Evolutionary conservation across 1,284 basidiomycete species (phyloP), one percentile per base, ranked within the genome.

Genomic region (Austroboletus novae-zelandiae): DNA sequence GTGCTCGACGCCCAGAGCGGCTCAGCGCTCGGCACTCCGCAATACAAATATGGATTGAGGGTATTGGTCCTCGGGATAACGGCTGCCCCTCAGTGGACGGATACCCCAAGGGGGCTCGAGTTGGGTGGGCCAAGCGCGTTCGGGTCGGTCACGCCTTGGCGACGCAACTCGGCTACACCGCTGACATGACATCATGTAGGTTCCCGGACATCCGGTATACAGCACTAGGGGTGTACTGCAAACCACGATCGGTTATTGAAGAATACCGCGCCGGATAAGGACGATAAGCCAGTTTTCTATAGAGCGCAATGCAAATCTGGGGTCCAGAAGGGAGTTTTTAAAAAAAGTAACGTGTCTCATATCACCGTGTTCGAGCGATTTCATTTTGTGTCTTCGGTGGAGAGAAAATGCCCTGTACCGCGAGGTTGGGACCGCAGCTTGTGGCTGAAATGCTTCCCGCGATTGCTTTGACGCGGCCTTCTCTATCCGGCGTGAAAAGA

Each of bases 1-100:
- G 79, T 84, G 10, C 68, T 82, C 15, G 81, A 84, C 54, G 74
- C 78, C 13, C 75, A 77, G 52, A 79, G 68, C 36, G 82, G 82
- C 9, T 65, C 74, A 10, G 77, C 79, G 2, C 69, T 84, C 17
- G 81, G 82, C 13, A 73, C 71, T 13, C 72, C 70, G 29, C 62
- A 74, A 45, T 75, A 74, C 59, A 75, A 74, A 52, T 82, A 81
- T 56, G 81, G 82, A 10, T 63, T 81, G 37, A 73, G 78, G 30
- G 81, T 81, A 9, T 67, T 78, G 11, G 79, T 84, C 43, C 66
- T 84, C 40, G 82, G 77, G 11, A 71, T 83, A 31, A 77, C 78
- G 18, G 79, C 75, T 9, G 74, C 78, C 14, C 79, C 81, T 15
- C 76, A 77, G 47, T 84, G 82, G 81, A 81, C 80, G 10, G 57